These are phyloP conservation scores for Penicillium hesseltinei DNA, from an alignment of 2,329 filamentous ascomycete genomes.

Conservation along the genomic window DNA sequence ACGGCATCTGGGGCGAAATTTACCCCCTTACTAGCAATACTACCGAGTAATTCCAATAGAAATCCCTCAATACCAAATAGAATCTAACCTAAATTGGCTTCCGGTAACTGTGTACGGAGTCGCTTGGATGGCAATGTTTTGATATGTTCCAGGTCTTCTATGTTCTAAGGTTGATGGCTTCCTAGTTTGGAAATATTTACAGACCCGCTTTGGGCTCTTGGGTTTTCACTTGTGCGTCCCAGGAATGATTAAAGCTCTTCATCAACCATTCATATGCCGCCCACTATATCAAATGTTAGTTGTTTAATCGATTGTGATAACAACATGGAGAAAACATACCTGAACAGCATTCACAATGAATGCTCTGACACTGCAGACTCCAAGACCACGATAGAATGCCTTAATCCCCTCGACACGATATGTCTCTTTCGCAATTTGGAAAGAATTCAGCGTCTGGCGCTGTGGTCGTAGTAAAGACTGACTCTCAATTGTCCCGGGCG, in stretches of 20 bases:
- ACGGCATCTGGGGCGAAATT: slow-evolving; percentile 27
- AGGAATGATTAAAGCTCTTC: slow-evolving; percentile 41
- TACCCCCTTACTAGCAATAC: slow-evolving; percentile 31
- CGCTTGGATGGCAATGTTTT: slow-evolving; percentile 7
- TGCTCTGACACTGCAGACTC: slow-evolving; percentile 78
- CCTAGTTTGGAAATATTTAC: background rate
- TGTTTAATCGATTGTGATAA: slow-evolving; percentile 1
- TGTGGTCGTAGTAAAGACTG: slow-evolving; percentile 22
- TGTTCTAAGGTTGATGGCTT: background rate
- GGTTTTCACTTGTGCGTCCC: slow-evolving; percentile 6
- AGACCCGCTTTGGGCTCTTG: background rate
- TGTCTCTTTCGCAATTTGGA: slow-evolving; percentile 63
- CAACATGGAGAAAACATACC: slow-evolving; percentile 33
- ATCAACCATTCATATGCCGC: slow-evolving; percentile 88
- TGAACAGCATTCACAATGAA: slow-evolving; percentile 92
- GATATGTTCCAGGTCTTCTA: background rate
- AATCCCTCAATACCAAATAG: slow-evolving; percentile 28
- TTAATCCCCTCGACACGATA: slow-evolving; percentile 63
- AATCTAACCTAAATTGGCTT: slow-evolving; percentile 24
- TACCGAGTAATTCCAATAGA: slow-evolving; percentile 27
- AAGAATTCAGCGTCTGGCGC: slow-evolving; percentile 48
- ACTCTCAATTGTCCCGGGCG: slow-evolving; percentile 20
- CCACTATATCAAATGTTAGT: slow-evolving; percentile 59
- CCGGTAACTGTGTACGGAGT: slow-evolving; percentile 17
- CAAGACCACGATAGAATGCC: slow-evolving; percentile 71